These are phyloP conservation scores for Paramecium octaurelia DNA, from an alignment of 73 alveolate genomes.

Conservation along the genomic window DNA sequence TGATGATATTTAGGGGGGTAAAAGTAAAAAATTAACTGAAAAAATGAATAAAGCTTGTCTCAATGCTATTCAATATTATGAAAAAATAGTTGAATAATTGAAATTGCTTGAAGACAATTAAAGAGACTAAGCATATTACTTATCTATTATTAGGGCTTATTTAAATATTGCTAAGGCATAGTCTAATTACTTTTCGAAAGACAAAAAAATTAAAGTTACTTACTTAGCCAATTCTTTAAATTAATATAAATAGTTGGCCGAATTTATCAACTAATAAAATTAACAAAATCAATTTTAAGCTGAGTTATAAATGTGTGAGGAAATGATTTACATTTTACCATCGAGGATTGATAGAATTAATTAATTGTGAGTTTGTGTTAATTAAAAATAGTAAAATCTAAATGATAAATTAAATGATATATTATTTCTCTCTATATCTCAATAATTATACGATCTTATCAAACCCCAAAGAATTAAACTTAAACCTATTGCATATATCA, in stretches of 20 bases:
- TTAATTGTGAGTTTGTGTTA: constrained; percentile 20
- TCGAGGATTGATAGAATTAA: constrained; percentile 69
- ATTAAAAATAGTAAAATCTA: constrained; percentile 62
- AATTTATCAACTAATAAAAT: constrained; percentile 65
- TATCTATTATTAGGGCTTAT: constrained; percentile 75
- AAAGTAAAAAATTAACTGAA: constrained; percentile 78
- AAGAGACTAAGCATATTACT: constrained; percentile 75
- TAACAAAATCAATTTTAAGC: constrained; percentile 70
- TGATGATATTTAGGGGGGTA: constrained; percentile 63
- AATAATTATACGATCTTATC: not conserved
- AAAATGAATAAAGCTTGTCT: constrained; percentile 78
- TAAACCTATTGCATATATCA: not conserved
- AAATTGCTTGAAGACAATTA: constrained; percentile 76
- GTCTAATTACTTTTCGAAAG: constrained; percentile 79
- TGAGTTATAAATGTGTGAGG: constrained; percentile 80
- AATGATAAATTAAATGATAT: not conserved
- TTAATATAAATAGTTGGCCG: constrained; percentile 69
- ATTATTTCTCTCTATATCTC: not conserved
- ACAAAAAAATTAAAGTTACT: constrained; percentile 76
- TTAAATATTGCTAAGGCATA: constrained; percentile 83
- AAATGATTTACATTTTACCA: constrained; percentile 88
- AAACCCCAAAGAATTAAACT: not conserved
- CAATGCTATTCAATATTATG: constrained; percentile 71
- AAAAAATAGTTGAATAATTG: constrained; percentile 75
- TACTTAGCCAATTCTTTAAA: constrained; percentile 72